Conservation (phyloP, 768 basidiomycete genomes). For the Daedaleopsis sinensis region DNA sequence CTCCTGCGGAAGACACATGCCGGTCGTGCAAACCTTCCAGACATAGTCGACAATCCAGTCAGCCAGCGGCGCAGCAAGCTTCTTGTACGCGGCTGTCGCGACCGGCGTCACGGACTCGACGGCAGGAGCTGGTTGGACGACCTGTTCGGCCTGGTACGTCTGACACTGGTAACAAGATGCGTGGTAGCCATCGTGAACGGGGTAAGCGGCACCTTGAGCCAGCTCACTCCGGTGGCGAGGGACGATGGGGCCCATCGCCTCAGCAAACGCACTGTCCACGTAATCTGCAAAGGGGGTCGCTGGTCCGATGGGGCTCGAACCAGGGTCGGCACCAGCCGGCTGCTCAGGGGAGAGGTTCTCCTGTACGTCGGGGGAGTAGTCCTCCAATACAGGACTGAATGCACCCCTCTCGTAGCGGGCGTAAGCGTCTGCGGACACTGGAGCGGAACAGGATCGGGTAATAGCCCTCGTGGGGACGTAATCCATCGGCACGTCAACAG, state of each 20-base stretch:
- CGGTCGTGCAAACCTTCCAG: conserved; percentile 84
- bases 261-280: conserved; percentile 70
- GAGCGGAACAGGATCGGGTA: conserved; percentile 8
- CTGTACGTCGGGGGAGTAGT: conserved; percentile 55
- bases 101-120: conserved; percentile 49
- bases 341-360: conserved; percentile 66
- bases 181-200: conserved; percentile 28
- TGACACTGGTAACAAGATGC: conserved; percentile 33
- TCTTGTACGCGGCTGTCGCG: conserved; percentile 64
- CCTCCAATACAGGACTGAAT: conserved; percentile 68
- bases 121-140: conserved; percentile 38
- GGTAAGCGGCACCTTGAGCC: conserved; percentile 15
- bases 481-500: conserved; percentile 27
- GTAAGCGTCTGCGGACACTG: not conserved
- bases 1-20: conserved; percentile 55
- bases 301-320: conserved; percentile 73
- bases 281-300: conserved; percentile 78
- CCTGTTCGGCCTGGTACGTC: conserved; percentile 27
- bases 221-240: conserved; percentile 6
- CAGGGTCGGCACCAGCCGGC: conserved; percentile 50
- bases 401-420: conserved; percentile 39
- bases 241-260: conserved; percentile 24
- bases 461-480: conserved; percentile 6
- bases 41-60: conserved; percentile 81
- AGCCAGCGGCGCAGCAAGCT: conserved; percentile 73